Evolutionary conservation across 139 green algal genomes (phyloP).

Genomic region (Coelastrella sp.): DNA sequence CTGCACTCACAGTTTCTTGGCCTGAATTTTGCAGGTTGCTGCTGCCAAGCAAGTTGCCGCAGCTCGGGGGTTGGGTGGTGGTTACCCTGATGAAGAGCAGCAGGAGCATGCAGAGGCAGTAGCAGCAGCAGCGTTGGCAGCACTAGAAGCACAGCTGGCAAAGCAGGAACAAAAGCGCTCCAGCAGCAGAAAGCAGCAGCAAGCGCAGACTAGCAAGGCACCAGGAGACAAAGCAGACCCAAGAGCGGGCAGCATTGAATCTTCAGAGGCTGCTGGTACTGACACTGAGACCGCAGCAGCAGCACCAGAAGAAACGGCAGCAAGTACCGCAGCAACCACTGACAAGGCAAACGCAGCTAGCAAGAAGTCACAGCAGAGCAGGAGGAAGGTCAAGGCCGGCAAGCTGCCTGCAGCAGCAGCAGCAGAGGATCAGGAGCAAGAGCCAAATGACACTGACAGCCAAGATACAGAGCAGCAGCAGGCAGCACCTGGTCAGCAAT

Average conservation of each 20-base stretch:
- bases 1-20: too few relatives aligned
- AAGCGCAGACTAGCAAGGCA: neutral
- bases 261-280: neutral
- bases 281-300: neutral
- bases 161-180: neutral
- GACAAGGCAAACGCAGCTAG: neutral
- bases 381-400: conserved; percentile 12
- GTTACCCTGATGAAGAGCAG: conserved; percentile 16
- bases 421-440: neutral
- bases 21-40: neutral
- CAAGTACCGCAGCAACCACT: neutral
- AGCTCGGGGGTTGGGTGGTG: conserved; percentile 24
- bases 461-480: neutral
- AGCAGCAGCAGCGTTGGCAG: conserved; percentile 34
- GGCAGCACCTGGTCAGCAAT: neutral
- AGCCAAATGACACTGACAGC: neutral
- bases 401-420: neutral
- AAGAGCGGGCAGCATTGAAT: neutral
- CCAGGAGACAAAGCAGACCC: neutral
- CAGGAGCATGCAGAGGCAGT: conserved; percentile 27
- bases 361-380: neutral
- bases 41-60: conserved; percentile 41
- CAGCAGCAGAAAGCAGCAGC: neutral
- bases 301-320: neutral
- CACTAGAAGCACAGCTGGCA: neutral